These are phyloP conservation scores for Dunaliella salina DNA, from an alignment of 163 green algal genomes.

Conservation along the genomic window DNA sequence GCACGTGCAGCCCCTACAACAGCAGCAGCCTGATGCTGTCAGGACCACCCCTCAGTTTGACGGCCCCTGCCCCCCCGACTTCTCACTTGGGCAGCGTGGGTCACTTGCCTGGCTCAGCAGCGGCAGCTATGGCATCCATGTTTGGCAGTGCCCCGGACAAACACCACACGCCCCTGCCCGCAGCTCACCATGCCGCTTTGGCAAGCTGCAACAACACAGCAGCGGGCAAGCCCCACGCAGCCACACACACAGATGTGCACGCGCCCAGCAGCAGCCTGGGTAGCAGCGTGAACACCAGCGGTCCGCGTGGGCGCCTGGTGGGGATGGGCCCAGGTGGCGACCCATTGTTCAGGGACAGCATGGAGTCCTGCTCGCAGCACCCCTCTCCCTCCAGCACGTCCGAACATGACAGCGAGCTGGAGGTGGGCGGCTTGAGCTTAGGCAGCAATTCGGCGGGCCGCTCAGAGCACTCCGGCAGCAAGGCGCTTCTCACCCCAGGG, in stretches of 20 bases:
- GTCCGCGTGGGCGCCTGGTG: neutral
- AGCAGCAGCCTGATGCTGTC: neutral
- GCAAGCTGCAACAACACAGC: too few species aligned
- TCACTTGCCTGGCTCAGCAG: neutral
- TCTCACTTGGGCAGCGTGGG: neutral
- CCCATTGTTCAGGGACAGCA: slow-evolving; percentile 3
- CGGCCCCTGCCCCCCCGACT: neutral
- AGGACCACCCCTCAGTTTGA: neutral
- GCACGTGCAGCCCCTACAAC: neutral
- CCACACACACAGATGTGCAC: too few species aligned
- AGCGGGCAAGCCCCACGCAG: too few species aligned
- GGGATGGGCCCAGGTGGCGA: neutral
- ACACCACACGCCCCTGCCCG: too few species aligned
- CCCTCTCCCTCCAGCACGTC: neutral
- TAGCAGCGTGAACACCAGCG: neutral
- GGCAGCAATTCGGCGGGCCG: too few species aligned
- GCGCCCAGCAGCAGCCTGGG: slow-evolving; percentile 3
- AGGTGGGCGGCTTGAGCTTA: too few species aligned
- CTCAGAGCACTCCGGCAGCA: too few species aligned
- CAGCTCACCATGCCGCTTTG: too few species aligned
- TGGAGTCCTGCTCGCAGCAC: slow-evolving; percentile 10
- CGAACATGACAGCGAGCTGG: neutral
- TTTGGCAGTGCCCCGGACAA: too few species aligned
- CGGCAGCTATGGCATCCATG: neutral
- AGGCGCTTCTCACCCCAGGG: too few species aligned